Base-by-base conservation (phyloP, 768 basidiomycete genomes). In the Tylopilus subfusipes region DNA sequence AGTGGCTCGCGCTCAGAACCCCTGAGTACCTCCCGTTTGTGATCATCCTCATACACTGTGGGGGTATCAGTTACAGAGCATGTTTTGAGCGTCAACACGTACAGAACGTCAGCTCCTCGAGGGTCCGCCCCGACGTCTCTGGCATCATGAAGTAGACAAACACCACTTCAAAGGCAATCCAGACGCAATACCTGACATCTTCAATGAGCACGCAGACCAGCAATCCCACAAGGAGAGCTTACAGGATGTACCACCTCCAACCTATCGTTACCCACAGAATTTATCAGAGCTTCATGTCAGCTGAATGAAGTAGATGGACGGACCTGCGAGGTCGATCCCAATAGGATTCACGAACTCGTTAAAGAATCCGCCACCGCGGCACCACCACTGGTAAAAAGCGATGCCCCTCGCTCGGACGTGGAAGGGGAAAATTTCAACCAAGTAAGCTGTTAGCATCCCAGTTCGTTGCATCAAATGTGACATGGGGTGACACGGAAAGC, bases 341-440 rank as follows among this genome's bases (percentile, higher is more conserved):
- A 64, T 63, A 2, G 63, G 64, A 46, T 60, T 25, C 3, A 60
- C 49, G 12, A 65, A 46, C 10, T 55, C 52, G n/a, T 6, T 39
- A 22, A 63, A 10, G 36, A 66, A 66, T n/a, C 16, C 47, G 5
- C 31, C 57, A 4, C 74, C 67, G 11, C 83, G 78, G 42, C 76
- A 72, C 66, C 78, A 82, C 74, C 76, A 81, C 58, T 85, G 82
- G 73, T 82, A 85, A 16, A 85, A 62, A 5, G 83, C 70, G 49
- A 86, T 77, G 36, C 85, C 85, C 64, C 77, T 80, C 1, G 84
- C 77, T 50, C 84, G 81, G 25, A 76, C 76, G 54, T 82, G 78
- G 68, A 75, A 86, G 0, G 85, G 84, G 74, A 86, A 85, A 30
- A 86, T 63, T 60, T 86, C 85, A n/a, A 85, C 83, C 55, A 85